Conservation (phyloP, 129 eudicot genomes). For the Lactuca saligna region DNA sequence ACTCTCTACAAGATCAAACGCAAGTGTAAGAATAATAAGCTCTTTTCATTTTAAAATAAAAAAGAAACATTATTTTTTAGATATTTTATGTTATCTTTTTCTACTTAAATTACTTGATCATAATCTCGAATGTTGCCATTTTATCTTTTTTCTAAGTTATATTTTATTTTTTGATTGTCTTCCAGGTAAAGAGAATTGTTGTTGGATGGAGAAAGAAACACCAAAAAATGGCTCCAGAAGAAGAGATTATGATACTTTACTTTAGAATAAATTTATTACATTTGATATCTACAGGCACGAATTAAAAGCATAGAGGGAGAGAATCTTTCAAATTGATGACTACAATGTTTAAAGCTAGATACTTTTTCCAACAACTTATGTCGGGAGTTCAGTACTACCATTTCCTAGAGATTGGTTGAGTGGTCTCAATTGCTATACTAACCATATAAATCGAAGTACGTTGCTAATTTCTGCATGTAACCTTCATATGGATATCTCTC, state of each 20-base stretch:
- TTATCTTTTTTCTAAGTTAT: too few species aligned
- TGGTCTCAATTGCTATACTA: too few species aligned
- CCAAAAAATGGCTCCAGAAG: conserved; percentile 74
- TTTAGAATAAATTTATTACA: background rate
- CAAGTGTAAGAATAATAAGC: conserved; percentile 51
- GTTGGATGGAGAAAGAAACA: conserved; percentile 97
- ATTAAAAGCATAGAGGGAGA: background rate
- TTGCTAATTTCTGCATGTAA: too few species aligned
- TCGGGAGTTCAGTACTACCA: too few species aligned
- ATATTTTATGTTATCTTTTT: background rate
- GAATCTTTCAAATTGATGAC: background rate
- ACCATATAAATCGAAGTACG: too few species aligned
- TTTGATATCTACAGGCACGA: too few species aligned
- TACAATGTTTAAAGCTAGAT: background rate
- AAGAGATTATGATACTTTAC: conserved; percentile 69
- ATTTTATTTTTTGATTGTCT: background rate
- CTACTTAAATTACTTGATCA: too few species aligned
- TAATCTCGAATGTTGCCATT: too few species aligned
- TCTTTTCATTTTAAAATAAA: too few species aligned
- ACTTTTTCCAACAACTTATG: too few species aligned
- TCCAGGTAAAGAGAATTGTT: conserved; percentile 79
- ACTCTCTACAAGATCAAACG: conserved; percentile 71
- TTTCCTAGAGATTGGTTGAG: too few species aligned
- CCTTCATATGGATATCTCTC: too few species aligned
- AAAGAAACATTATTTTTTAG: background rate